Conservation (phyloP, 768 basidiomycete genomes). For the Tylopilus sp. region DNA sequence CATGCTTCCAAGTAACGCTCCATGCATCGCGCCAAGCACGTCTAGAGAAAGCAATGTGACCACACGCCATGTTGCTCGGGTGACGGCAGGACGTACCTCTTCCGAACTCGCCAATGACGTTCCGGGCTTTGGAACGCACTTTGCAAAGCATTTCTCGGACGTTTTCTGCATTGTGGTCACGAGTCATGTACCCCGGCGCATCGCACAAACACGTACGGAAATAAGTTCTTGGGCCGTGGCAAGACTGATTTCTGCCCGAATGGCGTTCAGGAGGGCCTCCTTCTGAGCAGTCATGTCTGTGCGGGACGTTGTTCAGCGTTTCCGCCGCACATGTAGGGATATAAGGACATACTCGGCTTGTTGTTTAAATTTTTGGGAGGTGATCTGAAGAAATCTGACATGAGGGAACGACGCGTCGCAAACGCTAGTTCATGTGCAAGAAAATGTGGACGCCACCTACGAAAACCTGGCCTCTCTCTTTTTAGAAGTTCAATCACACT, state of each 20-base stretch:
- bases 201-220: constrained; percentile 44
- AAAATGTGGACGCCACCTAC: neutral
- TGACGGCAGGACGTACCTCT: constrained; percentile 46
- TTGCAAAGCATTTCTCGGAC: constrained; percentile 72
- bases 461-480: no score
- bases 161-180: constrained; percentile 51
- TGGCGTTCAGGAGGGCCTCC: constrained; percentile 53
- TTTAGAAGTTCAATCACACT: neutral
- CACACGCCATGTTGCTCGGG: neutral
- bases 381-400: constrained; percentile 55
- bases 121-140: constrained; percentile 76
- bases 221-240: constrained; percentile 80
- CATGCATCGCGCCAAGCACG: constrained; percentile 71
- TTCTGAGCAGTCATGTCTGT: constrained; percentile 37
- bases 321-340: neutral
- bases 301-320: neutral
- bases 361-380: constrained; percentile 20
- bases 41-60: constrained; percentile 38
- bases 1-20: constrained; percentile 86
- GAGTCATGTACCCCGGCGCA: neutral
- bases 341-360: constrained; percentile 23
- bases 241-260: constrained; percentile 68
- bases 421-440: no score
- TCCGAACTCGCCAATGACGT: constrained; percentile 65
- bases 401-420: no score